These are phyloP conservation scores for Boletus patriciae DNA, from an alignment of 768 basidiomycete species.

Conservation along the genomic window DNA sequence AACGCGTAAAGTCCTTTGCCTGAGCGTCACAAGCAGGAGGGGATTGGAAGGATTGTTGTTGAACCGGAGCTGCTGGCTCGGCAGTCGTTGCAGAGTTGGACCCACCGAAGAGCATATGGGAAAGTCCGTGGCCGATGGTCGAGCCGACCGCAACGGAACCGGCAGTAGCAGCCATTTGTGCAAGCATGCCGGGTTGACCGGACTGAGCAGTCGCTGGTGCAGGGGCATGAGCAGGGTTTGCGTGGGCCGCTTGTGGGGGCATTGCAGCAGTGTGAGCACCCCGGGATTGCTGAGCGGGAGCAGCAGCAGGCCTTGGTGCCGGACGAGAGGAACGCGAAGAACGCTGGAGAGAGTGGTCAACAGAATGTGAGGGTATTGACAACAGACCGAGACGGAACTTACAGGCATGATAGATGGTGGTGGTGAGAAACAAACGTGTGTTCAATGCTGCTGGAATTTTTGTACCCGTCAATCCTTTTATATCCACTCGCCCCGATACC, in stretches of 20 bases:
- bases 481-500: conserved; percentile 8
- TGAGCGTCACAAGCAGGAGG: conserved; percentile 66
- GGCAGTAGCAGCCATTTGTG: conserved; percentile 87
- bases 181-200: conserved; percentile 68
- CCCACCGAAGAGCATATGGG: conserved; percentile 86
- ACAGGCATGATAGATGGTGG: conserved; percentile 47
- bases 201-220: conserved; percentile 41
- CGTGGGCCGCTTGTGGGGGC: conserved; percentile 41
- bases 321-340: conserved; percentile 73
- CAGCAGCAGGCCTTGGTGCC: conserved; percentile 52
- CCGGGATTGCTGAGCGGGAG: conserved; percentile 46
- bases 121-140: conserved; percentile 87
- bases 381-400: conserved; percentile 24
- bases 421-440: conserved; percentile 18
- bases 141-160: conserved; percentile 89
- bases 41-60: conserved; percentile 46
- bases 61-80: conserved; percentile 50
- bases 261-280: conserved; percentile 52
- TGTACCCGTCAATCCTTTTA: conserved; percentile 19
- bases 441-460: conserved; percentile 19
- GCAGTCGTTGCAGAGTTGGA: conserved; percentile 43
- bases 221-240: conserved; percentile 44
- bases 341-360: conserved; percentile 46
- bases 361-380: neutral
- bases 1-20: conserved; percentile 86